phyloP scores from a whole-genome alignment of 2,329 filamentous ascomycete genomes.

The Colletotrichum lentis region DNA sequence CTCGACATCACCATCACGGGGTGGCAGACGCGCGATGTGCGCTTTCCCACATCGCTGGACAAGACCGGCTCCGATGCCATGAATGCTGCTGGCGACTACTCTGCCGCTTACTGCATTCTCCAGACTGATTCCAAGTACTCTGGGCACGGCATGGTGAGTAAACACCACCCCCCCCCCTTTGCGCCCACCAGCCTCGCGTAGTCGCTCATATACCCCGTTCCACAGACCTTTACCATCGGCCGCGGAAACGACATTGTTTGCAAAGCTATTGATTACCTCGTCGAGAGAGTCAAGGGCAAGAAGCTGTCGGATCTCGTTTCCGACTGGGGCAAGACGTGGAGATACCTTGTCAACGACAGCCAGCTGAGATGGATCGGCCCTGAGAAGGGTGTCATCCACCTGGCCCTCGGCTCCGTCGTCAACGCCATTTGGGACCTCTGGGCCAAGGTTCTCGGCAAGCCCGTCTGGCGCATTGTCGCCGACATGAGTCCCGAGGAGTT shows the following conservation, averaged over 20 bases:
- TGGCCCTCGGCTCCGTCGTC: slow-evolving; percentile 86
- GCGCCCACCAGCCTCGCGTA: background rate
- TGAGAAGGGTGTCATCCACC: slow-evolving; percentile 93
- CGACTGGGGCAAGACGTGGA: slow-evolving; percentile 89
- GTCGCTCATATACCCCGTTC: slow-evolving; percentile 1
- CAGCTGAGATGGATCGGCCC: slow-evolving; percentile 94
- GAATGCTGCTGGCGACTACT: slow-evolving; percentile 94
- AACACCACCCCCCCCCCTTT: background rate
- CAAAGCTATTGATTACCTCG: slow-evolving; percentile 80
- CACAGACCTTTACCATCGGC: slow-evolving; percentile 79
- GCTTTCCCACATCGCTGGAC: slow-evolving; percentile 90
- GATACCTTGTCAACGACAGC: slow-evolving; percentile 88
- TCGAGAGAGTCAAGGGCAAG: slow-evolving; percentile 76
- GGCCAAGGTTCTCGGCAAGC: slow-evolving; percentile 86
- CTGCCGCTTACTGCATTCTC: slow-evolving; percentile 91
- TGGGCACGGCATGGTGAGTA: slow-evolving; percentile 80
- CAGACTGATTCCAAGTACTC: slow-evolving; percentile 76
- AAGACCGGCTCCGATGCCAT: slow-evolving; percentile 97
- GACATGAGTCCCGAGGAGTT: slow-evolving; percentile 91
- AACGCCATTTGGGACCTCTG: slow-evolving; percentile 97
- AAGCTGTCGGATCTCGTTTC: slow-evolving; percentile 79
- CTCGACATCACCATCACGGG: slow-evolving; percentile 74
- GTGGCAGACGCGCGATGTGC: slow-evolving; percentile 76
- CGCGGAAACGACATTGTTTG: slow-evolving; percentile 94
- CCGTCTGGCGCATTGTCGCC: slow-evolving; percentile 87